Evolutionary conservation across 768 basidiomycete genomes (phyloP), one percentile per base, ranked within the genome.

Genomic region (Suillus hirtellus): DNA sequence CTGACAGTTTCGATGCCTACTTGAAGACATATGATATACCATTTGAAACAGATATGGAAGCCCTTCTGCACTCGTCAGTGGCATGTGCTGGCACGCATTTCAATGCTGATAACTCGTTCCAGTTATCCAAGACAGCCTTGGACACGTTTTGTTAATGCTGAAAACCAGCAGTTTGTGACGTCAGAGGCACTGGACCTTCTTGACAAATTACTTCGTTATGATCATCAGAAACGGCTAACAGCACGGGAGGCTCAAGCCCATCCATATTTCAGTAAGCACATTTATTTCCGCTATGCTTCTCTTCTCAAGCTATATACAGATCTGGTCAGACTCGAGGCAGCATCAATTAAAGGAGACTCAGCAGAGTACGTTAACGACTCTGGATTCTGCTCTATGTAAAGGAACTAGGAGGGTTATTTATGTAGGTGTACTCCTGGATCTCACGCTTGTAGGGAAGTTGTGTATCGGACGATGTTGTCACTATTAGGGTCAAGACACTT

Each of bases 121-220:
- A 84, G 84, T 66, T 89, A 89, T 70, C 79, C 83, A 60, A 83
- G 81, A 65, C 84, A 87, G 69, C 80, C 86, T n/a, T 90, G 89
- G 89, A 74, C 81, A 8, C 78, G 84, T 61, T 89, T 85, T 75
- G 77, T 85, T 65, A 86, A 80, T 46, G 71, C 79, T 21, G 86
- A 87, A 62, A 88, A 86, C 69, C 85, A 86, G 66, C 72, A 76
- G 43, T 80, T 84, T 61, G 85, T 85, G 63, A 84, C 86, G 12
- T 76, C 82, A 62, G 89, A 89, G 67, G 87, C 84, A 4, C 73
- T 89, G 64, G 88, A 89, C 70, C 81, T 89, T 61, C 74, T 90
- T 53, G 89, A 89, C 68, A 85, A 84, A 71, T 74, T 90, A 60
- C 76, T 89, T 69, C 80, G 82, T 65, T 90, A 89, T 72, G 89